Conservation (phyloP, 345 rosid genomes). For the Lepidium sativum region DNA sequence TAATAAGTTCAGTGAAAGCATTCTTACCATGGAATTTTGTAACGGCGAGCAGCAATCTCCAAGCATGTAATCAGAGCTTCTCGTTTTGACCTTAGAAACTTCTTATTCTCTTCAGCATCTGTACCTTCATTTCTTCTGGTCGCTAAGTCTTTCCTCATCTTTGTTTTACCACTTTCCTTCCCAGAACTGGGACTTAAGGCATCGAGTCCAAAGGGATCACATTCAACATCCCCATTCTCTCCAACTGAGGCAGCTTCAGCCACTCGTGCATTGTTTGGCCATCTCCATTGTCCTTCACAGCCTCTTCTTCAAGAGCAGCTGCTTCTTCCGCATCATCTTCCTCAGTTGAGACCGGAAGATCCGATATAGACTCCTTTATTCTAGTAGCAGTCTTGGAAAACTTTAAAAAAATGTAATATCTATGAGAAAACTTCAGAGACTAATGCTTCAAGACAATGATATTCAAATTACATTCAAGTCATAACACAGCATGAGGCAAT, state of each 20-base stretch:
- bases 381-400: slow-evolving; percentile 69
- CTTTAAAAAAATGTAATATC: too few species aligned
- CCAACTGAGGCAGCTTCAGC: slow-evolving; percentile 27
- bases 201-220: slow-evolving; percentile 94
- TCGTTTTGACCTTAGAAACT: slow-evolving; percentile 64
- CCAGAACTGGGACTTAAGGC: slow-evolving; percentile 45
- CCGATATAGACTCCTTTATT: slow-evolving; percentile 56
- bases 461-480: background rate
- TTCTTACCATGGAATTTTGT: slow-evolving; percentile 71
- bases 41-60: slow-evolving; percentile 92
- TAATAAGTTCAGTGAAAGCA: background rate
- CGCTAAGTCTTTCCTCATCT: slow-evolving; percentile 43
- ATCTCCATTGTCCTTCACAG: slow-evolving; percentile 28
- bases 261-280: slow-evolving; percentile 20
- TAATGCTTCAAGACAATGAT: background rate
- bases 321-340: slow-evolving; percentile 79
- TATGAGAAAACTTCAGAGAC: background rate
- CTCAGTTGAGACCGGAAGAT: slow-evolving; percentile 66
- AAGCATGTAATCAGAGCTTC: slow-evolving; percentile 77
- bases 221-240: slow-evolving; percentile 39
- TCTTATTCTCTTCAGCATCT: slow-evolving; percentile 46
- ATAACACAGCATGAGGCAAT: background rate
- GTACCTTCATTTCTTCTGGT: slow-evolving; percentile 38
- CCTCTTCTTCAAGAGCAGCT: slow-evolving; percentile 45
- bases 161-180: slow-evolving; percentile 52